A percentile compares a stretch with the other conserved stretches of the same genome.
These are phyloP conservation scores for Naganishia sp. DNA, from an alignment of 1,284 basidiomycete genomes.

Conservation along the genomic window DNA sequence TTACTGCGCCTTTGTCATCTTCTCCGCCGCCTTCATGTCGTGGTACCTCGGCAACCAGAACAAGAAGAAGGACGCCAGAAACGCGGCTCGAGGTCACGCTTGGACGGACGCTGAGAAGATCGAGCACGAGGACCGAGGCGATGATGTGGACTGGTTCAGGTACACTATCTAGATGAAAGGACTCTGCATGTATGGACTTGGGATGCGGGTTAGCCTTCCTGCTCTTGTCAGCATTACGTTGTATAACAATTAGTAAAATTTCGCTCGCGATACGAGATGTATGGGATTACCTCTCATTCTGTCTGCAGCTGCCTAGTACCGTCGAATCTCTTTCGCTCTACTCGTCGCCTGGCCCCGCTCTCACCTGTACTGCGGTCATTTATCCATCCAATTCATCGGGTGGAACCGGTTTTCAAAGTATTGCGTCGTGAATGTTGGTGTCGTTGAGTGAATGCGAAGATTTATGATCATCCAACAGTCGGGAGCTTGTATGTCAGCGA, in stretches of 20 bases:
- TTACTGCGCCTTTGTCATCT: constrained; percentile 38
- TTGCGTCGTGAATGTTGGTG: no score
- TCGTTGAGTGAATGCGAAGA: no score
- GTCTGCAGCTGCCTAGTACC: no score
- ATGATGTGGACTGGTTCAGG: constrained; percentile 45
- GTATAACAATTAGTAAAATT: constrained; percentile 10
- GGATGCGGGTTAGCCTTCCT: not conserved
- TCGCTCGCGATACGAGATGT: not conserved
- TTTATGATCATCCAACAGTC: no score
- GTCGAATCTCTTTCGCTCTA: no score
- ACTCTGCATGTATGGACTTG: not conserved
- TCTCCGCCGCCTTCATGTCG: constrained; percentile 38
- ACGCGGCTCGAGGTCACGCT: constrained; percentile 38
- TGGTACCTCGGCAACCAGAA: constrained; percentile 38
- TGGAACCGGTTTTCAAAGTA: no score
- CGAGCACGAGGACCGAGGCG: constrained; percentile 43
- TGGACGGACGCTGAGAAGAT: constrained; percentile 45
- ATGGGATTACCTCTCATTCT: not conserved
- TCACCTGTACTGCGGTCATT: no score
- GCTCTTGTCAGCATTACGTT: not conserved
- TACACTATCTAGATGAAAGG: constrained; percentile 39
- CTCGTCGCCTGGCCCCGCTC: no score
- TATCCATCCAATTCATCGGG: no score
- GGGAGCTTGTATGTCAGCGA: no score
- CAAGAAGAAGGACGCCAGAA: constrained; percentile 38